Evolutionary conservation across 2,329 filamentous ascomycete species (phyloP).

Genomic region (Ophiostoma fasciatum): DNA sequence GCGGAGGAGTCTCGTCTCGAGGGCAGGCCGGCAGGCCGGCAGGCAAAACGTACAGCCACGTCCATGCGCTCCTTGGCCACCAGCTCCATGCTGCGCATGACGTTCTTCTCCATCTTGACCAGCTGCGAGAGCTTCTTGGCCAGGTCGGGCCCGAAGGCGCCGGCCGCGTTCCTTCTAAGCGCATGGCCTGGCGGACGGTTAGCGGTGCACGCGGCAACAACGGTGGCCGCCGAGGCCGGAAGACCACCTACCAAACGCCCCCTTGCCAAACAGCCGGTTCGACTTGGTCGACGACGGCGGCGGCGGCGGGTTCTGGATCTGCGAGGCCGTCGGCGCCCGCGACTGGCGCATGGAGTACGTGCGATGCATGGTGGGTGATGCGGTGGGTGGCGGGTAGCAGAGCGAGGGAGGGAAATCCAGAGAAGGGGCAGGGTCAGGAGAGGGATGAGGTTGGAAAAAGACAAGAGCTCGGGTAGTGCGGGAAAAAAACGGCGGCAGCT

Average conservation of each 20-base stretch:
- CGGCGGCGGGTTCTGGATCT: constrained; percentile 78
- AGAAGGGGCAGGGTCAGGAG: too few relatives aligned
- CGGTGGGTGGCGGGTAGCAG: not conserved
- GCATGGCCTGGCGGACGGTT: constrained; percentile 37
- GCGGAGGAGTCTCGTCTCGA: too few relatives aligned
- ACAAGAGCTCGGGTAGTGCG: not conserved
- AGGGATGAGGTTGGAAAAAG: not conserved
- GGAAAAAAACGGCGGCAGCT: not conserved
- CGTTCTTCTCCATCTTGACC: constrained; percentile 99
- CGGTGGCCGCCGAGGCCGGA: constrained; percentile 2
- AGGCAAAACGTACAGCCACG: constrained; percentile 59
- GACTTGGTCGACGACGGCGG: constrained; percentile 84
- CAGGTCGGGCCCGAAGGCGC: constrained; percentile 70
- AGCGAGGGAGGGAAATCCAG: not conserved
- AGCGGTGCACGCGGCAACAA: constrained; percentile 2
- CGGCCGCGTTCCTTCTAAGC: constrained; percentile 59
- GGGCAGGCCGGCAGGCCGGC: too few relatives aligned
- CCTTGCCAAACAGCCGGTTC: constrained; percentile 74
- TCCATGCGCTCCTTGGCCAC: constrained; percentile 97
- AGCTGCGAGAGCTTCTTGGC: constrained; percentile 95
- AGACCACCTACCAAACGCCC: constrained; percentile 59
- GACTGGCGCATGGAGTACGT: constrained; percentile 98
- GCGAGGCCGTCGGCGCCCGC: constrained; percentile 85
- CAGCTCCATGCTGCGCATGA: constrained; percentile 95
- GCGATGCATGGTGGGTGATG: constrained; percentile 88